Evolutionary conservation across 768 basidiomycete species (phyloP).

Genomic region (Russula brevipes): DNA sequence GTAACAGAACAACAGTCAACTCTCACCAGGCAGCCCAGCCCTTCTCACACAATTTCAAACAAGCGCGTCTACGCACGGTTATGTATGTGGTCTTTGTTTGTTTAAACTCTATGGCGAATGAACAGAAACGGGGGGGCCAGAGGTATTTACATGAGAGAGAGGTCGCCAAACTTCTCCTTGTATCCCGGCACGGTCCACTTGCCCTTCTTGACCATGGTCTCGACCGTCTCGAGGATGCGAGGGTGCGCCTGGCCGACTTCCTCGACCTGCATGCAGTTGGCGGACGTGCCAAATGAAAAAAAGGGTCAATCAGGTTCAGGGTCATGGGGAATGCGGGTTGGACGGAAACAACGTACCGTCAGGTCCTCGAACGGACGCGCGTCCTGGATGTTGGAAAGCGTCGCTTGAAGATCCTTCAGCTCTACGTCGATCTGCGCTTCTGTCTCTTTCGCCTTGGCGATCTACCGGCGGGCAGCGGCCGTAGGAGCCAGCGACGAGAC

Average conservation of each 20-base stretch:
- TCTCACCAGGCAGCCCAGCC: too few species aligned
- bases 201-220: conserved; percentile 95
- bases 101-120: conserved; percentile 11
- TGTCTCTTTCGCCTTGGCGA: conserved; percentile 85
- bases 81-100: neutral
- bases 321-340: neutral
- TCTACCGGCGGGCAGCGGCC: conserved; percentile 39
- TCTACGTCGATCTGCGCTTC: conserved; percentile 86
- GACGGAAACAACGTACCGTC: conserved; percentile 60
- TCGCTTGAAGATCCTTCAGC: conserved; percentile 84
- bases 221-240: conserved; percentile 83
- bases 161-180: conserved; percentile 96
- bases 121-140: neutral
- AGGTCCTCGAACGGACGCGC: conserved; percentile 97
- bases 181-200: conserved; percentile 98
- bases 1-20: too few species aligned
- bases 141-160: conserved; percentile 71
- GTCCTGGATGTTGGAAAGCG: conserved; percentile 94
- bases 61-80: too few species aligned
- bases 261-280: conserved; percentile 52
- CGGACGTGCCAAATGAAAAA: neutral
- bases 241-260: conserved; percentile 93
- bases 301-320: neutral
- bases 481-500: too few species aligned
- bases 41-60: too few species aligned